A percentile compares a stretch with the other conserved stretches of the same genome.
These are phyloP conservation scores for Neonectria ditissima DNA, from an alignment of 2,329 filamentous ascomycete species.

Conservation along the genomic window DNA sequence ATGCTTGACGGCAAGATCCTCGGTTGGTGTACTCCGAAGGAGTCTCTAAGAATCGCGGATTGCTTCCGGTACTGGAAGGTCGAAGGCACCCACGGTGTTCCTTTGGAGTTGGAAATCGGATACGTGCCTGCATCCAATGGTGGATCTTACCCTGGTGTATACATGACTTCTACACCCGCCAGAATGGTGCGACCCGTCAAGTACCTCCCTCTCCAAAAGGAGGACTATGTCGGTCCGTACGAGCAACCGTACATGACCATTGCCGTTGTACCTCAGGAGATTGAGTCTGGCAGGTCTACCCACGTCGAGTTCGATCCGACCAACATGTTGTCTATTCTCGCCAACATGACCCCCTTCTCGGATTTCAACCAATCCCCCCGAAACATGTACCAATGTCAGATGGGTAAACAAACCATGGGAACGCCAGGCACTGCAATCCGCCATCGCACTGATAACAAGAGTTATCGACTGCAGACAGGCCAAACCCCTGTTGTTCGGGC, in stretches of 20 bases:
- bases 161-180: conserved; percentile 87
- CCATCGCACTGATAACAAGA: conserved; percentile 96
- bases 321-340: conserved; percentile 96
- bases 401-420: conserved; percentile 99
- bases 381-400: conserved; percentile 99
- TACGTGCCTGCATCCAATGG: conserved; percentile 88
- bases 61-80: conserved; percentile 97
- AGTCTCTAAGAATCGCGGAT: conserved; percentile 84
- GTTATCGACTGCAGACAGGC: conserved; percentile 92
- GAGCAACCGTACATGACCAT: conserved; percentile 99
- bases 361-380: conserved; percentile 98
- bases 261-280: conserved; percentile 87
- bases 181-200: conserved; percentile 93
- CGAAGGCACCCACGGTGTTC: conserved; percentile 82
- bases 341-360: conserved; percentile 98
- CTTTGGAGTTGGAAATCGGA: conserved; percentile 88
- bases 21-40: conserved; percentile 88
- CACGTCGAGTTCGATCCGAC: conserved; percentile 96
- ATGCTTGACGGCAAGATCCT: conserved; percentile 91
- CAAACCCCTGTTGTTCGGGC: conserved; percentile 94
- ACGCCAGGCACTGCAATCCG: conserved; percentile 87
- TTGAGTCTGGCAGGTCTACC: conserved; percentile 87
- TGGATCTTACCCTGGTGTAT: conserved; percentile 96
- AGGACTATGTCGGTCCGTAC: conserved; percentile 90
- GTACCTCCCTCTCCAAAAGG: conserved; percentile 86